phyloP scores from a whole-genome alignment of 2,329 filamentous ascomycete genomes.

The Golovinomyces cichoracearum region DNA sequence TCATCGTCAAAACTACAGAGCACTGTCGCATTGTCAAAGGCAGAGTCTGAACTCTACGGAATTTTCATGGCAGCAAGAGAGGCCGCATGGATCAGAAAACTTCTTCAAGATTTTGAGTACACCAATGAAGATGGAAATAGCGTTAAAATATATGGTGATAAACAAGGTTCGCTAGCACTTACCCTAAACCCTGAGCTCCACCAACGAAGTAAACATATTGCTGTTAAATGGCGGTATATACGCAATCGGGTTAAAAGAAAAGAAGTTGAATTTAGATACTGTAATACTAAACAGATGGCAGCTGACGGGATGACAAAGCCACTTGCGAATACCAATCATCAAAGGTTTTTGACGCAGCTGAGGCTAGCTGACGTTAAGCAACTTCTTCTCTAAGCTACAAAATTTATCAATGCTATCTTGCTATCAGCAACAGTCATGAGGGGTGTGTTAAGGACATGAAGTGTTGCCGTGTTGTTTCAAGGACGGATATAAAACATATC shows the following conservation, averaged over 20 bases:
- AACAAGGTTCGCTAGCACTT: neutral
- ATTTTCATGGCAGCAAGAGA: neutral
- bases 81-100: neutral
- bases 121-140: neutral
- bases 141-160: neutral
- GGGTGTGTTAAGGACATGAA: neutral
- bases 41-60: neutral
- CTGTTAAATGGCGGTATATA: constrained; percentile 1
- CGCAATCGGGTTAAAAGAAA: neutral
- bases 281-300: neutral
- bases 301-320: neutral
- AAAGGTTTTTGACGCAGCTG: neutral
- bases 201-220: constrained; percentile 1
- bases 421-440: neutral
- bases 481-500: too few relatives aligned
- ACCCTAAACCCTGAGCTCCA: neutral
- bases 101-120: neutral
- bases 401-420: neutral
- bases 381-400: neutral
- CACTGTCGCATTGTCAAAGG: neutral
- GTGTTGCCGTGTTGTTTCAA: neutral
- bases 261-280: neutral
- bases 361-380: neutral
- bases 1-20: neutral
- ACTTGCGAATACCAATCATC: neutral